phyloP scores from a whole-genome alignment of 352 stramenopile genomes.

The Aphanomyces cochlioides region DNA sequence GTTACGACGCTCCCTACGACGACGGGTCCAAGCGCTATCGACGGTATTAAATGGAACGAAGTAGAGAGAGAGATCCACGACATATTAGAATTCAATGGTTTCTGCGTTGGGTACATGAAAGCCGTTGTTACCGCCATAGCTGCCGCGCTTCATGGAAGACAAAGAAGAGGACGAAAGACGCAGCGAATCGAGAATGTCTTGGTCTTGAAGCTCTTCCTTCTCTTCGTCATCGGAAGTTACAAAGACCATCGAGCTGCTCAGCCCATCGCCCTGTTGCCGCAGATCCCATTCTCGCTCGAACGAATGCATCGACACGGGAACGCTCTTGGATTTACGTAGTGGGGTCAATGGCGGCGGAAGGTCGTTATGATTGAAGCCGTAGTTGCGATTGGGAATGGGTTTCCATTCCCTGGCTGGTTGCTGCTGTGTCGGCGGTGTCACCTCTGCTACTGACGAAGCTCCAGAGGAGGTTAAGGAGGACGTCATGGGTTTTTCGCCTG shows the following conservation, averaged over 20 bases:
- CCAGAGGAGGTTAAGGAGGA: background rate
- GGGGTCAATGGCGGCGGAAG: background rate
- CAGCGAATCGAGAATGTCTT: background rate
- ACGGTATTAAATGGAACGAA: background rate
- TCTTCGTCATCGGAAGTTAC: conserved; percentile 7
- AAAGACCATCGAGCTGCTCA: background rate
- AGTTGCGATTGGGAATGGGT: background rate
- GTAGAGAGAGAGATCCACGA: background rate
- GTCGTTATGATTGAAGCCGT: background rate
- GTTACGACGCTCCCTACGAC: background rate
- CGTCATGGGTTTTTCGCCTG: background rate
- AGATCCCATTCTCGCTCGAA: conserved; percentile 24
- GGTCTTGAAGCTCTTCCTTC: conserved; percentile 23
- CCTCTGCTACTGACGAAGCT: no score
- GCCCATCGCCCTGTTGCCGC: background rate
- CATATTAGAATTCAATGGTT: conserved; percentile 15
- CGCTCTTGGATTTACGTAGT: conserved; percentile 19
- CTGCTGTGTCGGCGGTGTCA: no score
- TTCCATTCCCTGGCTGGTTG: no score
- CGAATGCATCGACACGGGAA: background rate
- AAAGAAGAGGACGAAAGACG: background rate
- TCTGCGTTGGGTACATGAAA: conserved; percentile 6
- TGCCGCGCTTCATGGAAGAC: background rate
- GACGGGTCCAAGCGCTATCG: background rate
- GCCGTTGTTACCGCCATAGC: background rate